Evolutionary conservation across 352 stramenopile species (phyloP).

Genomic region (Peronospora destructor): DNA sequence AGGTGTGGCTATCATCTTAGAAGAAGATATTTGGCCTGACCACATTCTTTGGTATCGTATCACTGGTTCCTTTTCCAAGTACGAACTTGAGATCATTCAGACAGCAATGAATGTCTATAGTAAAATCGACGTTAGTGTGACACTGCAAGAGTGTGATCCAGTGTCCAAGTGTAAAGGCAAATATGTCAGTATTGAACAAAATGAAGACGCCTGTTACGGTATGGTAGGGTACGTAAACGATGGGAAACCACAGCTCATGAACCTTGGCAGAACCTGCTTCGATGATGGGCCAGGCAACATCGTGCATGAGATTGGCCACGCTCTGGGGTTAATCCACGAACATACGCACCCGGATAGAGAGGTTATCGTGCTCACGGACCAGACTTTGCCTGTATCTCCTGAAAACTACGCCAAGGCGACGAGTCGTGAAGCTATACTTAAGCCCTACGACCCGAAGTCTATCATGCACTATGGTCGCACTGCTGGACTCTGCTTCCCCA

Average conservation of each 20-base stretch:
- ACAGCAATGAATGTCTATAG: constrained; percentile 50
- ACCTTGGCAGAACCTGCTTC: constrained; percentile 64
- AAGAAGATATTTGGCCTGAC: constrained; percentile 61
- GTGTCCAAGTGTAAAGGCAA: constrained; percentile 50
- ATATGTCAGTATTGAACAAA: constrained; percentile 66
- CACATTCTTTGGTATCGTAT: constrained; percentile 67
- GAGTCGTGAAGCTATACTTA: constrained; percentile 37
- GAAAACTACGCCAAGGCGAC: constrained; percentile 67
- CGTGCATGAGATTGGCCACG: constrained; percentile 64
- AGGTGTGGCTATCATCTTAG: constrained; percentile 46
- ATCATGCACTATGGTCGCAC: constrained; percentile 77
- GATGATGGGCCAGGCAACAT: constrained; percentile 38
- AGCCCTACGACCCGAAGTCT: constrained; percentile 57
- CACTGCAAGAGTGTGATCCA: constrained; percentile 58
- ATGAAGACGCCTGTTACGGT: constrained; percentile 64
- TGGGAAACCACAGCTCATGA: constrained; percentile 58
- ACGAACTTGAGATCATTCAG: constrained; percentile 45
- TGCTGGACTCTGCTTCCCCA: constrained; percentile 62
- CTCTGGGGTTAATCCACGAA: constrained; percentile 62
- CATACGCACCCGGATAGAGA: constrained; percentile 59
- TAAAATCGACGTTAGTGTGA: constrained; percentile 52
- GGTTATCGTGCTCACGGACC: constrained; percentile 63
- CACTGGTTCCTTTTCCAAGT: constrained; percentile 38
- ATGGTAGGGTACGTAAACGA: constrained; percentile 68
- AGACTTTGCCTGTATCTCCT: constrained; percentile 48